phyloP scores from a whole-genome alignment of 2,329 filamentous ascomycete species.

The Cryphonectria carpinicola region DNA sequence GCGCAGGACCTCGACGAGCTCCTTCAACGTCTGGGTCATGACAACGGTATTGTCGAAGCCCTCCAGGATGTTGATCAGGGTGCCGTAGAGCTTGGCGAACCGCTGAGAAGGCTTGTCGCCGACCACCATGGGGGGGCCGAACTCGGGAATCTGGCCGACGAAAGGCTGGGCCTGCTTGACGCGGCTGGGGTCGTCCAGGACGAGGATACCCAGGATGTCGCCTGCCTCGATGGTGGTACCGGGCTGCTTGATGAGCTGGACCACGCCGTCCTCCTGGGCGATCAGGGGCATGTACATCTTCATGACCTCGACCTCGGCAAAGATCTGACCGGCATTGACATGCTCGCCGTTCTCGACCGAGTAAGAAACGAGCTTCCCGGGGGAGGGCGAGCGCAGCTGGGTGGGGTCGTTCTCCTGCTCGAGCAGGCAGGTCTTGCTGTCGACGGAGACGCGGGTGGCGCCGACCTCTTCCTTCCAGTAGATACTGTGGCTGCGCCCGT shows the following conservation, averaged over 20 bases:
- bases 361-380: conserved; percentile 98
- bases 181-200: conserved; percentile 90
- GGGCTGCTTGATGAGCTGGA: conserved; percentile 98
- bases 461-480: conserved; percentile 99
- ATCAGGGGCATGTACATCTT: conserved; percentile 99
- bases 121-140: conserved; percentile 83
- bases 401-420: conserved; percentile 99
- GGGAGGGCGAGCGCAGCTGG: conserved; percentile 90
- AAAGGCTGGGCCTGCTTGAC: conserved; percentile 97
- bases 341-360: conserved; percentile 94
- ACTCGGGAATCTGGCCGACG: conserved; percentile 83
- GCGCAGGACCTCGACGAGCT: conserved; percentile 87
- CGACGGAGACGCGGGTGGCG: conserved; percentile 91
- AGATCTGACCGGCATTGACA: conserved; percentile 88
- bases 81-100: conserved; percentile 76
- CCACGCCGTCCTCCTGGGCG: conserved; percentile 91
- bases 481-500: conserved; percentile 93
- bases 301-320: conserved; percentile 99
- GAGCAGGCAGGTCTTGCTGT: conserved; percentile 96
- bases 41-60: conserved; percentile 98
- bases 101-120: conserved; percentile 91
- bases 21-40: conserved; percentile 84
- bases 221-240: conserved; percentile 97
- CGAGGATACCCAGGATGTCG: conserved; percentile 96
- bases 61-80: conserved; percentile 83